Conservation (phyloP, 1,284 basidiomycete genomes). For the Spongispora temasekensis region DNA sequence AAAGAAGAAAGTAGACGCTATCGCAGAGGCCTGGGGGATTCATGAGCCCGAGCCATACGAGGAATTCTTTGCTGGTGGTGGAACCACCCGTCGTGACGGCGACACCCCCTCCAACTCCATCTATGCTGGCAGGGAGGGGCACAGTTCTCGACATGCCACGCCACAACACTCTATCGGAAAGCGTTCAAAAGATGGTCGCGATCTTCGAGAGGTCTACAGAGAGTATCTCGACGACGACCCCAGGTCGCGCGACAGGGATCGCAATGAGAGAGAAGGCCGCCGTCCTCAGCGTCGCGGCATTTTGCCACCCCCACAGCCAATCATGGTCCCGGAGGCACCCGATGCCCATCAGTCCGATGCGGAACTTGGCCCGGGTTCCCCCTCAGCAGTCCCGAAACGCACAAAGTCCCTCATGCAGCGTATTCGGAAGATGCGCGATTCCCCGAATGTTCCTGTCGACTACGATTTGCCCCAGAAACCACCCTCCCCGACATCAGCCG, state of each 20-base stretch:
- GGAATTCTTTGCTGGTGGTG: slow-evolving; percentile 80
- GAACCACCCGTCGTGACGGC: slow-evolving; percentile 44
- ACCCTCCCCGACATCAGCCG: slow-evolving; percentile 50
- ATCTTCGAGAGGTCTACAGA: slow-evolving; percentile 45
- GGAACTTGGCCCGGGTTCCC: slow-evolving; percentile 38
- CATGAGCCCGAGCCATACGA: slow-evolving; percentile 87
- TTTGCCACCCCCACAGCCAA: slow-evolving; percentile 79
- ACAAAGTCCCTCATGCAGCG: slow-evolving; percentile 81
- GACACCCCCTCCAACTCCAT: slow-evolving; percentile 66
- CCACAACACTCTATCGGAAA: slow-evolving; percentile 38
- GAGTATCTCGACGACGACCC: slow-evolving; percentile 46
- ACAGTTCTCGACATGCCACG: slow-evolving; percentile 31
- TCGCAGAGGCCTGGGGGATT: slow-evolving; percentile 86
- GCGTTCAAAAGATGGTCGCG: slow-evolving; percentile 46
- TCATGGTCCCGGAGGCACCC: slow-evolving; percentile 60
- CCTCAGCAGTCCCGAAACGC: slow-evolving; percentile 59
- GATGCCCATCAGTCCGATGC: slow-evolving; percentile 47
- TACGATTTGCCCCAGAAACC: slow-evolving; percentile 45
- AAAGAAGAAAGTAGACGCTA: slow-evolving; percentile 76
- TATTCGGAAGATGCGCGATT: slow-evolving; percentile 80
- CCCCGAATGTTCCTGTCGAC: slow-evolving; percentile 76
- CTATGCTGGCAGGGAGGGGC: slow-evolving; percentile 57
- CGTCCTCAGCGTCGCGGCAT: slow-evolving; percentile 46
- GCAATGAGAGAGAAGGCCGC: slow-evolving; percentile 30
- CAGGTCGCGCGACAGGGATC: slow-evolving; percentile 33